Conservation (phyloP, 352 stramenopile species). For the Phytophthora megakarya region DNA sequence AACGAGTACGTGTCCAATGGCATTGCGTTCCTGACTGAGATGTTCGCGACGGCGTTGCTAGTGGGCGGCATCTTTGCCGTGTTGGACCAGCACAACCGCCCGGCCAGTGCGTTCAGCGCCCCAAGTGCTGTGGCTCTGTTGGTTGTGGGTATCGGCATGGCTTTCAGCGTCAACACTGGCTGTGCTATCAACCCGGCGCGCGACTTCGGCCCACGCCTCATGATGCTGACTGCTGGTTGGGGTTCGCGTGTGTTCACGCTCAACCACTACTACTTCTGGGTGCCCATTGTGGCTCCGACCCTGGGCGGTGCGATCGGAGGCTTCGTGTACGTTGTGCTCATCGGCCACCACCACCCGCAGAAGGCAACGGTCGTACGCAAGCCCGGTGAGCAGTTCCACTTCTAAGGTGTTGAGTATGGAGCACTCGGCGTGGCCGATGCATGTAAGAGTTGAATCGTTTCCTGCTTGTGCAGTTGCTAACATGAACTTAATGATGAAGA, state of each 20-base stretch:
- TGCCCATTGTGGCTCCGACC: slow-evolving; percentile 51
- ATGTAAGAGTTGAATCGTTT: slow-evolving; percentile 33
- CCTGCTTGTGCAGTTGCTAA: slow-evolving; percentile 28
- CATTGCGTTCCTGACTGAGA: slow-evolving; percentile 53
- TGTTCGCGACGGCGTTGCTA: slow-evolving; percentile 53
- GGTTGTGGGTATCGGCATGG: slow-evolving; percentile 62
- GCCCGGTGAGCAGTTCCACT: slow-evolving; percentile 36
- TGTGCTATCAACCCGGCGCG: slow-evolving; percentile 63
- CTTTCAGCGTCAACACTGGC: slow-evolving; percentile 61
- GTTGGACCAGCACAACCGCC: slow-evolving; percentile 54
- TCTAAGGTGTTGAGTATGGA: slow-evolving; percentile 24
- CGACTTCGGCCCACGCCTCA: slow-evolving; percentile 60
- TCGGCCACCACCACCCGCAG: slow-evolving; percentile 55
- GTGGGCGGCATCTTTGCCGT: slow-evolving; percentile 54
- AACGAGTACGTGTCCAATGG: slow-evolving; percentile 44
- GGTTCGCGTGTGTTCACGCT: slow-evolving; percentile 52
- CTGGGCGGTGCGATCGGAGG: slow-evolving; percentile 46
- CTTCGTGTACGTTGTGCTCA: slow-evolving; percentile 46
- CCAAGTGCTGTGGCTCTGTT: slow-evolving; percentile 48
- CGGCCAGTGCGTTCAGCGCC: slow-evolving; percentile 37
- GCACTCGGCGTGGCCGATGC: slow-evolving; percentile 1
- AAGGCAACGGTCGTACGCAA: slow-evolving; percentile 30
- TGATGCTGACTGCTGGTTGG: slow-evolving; percentile 47
- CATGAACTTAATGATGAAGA: too few species aligned
- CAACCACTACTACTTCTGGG: slow-evolving; percentile 59